phyloP scores from a whole-genome alignment of 1,139 yeast genomes.

The Yamadazyma songkhlaensis region DNA sequence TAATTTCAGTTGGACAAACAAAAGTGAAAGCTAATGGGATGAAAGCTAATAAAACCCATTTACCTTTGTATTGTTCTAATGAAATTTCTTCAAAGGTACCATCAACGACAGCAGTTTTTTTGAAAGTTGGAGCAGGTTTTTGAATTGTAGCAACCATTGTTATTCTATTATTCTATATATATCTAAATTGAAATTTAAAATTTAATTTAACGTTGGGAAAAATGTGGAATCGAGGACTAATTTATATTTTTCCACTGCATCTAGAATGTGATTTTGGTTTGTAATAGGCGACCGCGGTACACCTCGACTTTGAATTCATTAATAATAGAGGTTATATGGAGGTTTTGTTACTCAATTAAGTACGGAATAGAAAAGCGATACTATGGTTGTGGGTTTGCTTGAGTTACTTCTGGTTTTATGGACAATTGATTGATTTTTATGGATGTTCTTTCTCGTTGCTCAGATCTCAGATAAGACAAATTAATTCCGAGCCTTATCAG shows the following conservation, averaged over 20 bases:
- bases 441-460: no score
- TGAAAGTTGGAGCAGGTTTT: slow-evolving; percentile 95
- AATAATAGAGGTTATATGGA: no score
- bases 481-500: no score
- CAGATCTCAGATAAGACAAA: no score
- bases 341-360: no score
- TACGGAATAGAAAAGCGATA: neutral
- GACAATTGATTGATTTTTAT: no score
- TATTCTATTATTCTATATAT: slow-evolving; percentile 3
- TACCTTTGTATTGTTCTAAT: slow-evolving; percentile 93
- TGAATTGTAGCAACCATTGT: slow-evolving; percentile 83
- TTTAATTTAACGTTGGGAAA: slow-evolving; percentile 11
- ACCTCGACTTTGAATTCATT: neutral
- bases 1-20: slow-evolving; percentile 98
- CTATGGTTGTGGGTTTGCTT: no score
- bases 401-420: no score
- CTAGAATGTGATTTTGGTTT: slow-evolving; percentile 17
- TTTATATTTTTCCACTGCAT: slow-evolving; percentile 7
- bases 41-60: slow-evolving; percentile 95
- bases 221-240: slow-evolving; percentile 5
- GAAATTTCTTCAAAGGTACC: slow-evolving; percentile 94
- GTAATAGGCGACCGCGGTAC: slow-evolving; percentile 15
- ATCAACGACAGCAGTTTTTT: slow-evolving; percentile 94
- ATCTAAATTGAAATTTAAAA: neutral
- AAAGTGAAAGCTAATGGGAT: slow-evolving; percentile 99